phyloP scores from a whole-genome alignment of 1,284 basidiomycete species.

The Irpex sp. region DNA sequence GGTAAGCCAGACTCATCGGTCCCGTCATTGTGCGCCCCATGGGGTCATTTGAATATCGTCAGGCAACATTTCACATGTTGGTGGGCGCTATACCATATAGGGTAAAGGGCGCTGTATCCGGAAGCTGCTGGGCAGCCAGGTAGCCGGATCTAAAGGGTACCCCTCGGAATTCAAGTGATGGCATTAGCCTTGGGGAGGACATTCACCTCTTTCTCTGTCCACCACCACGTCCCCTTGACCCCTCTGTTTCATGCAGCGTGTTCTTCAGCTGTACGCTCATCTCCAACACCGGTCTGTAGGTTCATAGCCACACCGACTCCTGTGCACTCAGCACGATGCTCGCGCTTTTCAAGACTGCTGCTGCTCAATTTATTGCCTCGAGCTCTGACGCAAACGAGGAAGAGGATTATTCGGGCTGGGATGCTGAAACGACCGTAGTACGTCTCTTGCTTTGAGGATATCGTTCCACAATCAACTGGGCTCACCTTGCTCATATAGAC shows the following conservation, averaged over 20 bases:
- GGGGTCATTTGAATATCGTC: background rate
- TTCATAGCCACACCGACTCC: background rate
- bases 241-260: conserved; percentile 2
- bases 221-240: background rate
- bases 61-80: background rate
- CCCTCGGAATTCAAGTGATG: background rate
- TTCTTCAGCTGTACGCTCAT: background rate
- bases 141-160: background rate
- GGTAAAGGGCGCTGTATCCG: background rate
- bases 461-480: too few relatives aligned
- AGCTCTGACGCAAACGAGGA: conserved; percentile 2
- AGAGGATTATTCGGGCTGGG: conserved; percentile 5
- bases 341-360: conserved; percentile 12
- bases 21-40: background rate
- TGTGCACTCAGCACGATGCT: conserved; percentile 9
- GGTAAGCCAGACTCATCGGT: background rate
- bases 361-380: conserved; percentile 5
- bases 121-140: background rate
- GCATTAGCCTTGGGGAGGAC: background rate
- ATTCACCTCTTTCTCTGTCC: background rate
- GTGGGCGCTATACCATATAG: background rate
- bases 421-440: conserved; percentile 13
- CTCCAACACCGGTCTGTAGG: conserved; percentile 3
- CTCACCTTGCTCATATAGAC: conserved; percentile 13
- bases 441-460: background rate